These are phyloP conservation scores for Penicillium sp. DNA, from an alignment of 2,329 filamentous ascomycete genomes.

Conservation along the genomic window DNA sequence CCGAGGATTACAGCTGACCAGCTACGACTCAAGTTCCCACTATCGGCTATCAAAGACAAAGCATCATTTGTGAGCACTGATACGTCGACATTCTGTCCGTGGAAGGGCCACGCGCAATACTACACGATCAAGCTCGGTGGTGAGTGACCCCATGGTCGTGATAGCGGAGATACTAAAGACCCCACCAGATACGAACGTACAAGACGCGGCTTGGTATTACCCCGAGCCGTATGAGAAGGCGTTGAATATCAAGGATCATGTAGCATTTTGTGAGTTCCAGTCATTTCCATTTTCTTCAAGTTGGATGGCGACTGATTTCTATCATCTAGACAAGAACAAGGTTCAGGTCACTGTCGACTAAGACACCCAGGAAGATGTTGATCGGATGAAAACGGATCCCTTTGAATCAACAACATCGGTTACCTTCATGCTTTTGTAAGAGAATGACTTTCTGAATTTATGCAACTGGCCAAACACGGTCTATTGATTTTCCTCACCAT, in stretches of 20 bases:
- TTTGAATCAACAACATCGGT: not conserved
- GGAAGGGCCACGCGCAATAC: constrained; percentile 59
- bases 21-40: constrained; percentile 41
- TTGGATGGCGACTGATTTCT: not conserved
- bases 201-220: constrained; percentile 61
- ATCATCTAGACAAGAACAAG: constrained; percentile 1
- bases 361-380: too few species aligned
- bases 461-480: too few species aligned
- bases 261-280: constrained; percentile 56
- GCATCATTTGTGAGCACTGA: constrained; percentile 46
- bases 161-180: not conserved
- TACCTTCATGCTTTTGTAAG: not conserved
- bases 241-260: constrained; percentile 53
- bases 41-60: constrained; percentile 45
- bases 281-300: not conserved
- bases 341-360: constrained; percentile 6
- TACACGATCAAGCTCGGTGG: constrained; percentile 54
- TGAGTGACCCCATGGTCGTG: constrained; percentile 18
- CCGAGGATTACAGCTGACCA: not conserved
- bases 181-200: constrained; percentile 43
- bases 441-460: not conserved
- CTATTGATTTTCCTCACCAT: not conserved
- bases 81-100: constrained; percentile 52
- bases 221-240: constrained; percentile 51
- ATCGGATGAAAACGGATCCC: too few species aligned